Evolutionary conservation across 176 grass and related monocot genomes (phyloP).

Genomic region (Phyllostachys edulis): DNA sequence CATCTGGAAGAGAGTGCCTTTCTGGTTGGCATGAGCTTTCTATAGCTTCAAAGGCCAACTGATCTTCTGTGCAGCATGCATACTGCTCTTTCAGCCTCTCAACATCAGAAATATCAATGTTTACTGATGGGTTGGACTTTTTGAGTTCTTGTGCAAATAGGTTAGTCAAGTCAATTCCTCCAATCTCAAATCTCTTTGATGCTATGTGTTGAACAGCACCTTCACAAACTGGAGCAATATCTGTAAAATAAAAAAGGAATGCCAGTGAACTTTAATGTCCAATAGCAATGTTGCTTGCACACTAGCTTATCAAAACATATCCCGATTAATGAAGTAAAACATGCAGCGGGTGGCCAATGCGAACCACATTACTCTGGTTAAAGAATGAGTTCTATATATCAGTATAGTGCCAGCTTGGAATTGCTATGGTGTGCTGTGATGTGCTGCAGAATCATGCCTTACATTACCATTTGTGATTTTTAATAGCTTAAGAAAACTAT

Average conservation of each 20-base stretch:
- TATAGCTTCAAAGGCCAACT: slow-evolving; percentile 63
- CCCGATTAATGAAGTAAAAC: slow-evolving; percentile 19
- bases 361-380: not conserved
- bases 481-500: not conserved
- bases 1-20: slow-evolving; percentile 94
- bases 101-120: slow-evolving; percentile 78
- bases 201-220: slow-evolving; percentile 95
- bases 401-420: not conserved
- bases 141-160: slow-evolving; percentile 75
- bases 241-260: slow-evolving; percentile 57
- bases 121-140: slow-evolving; percentile 79
- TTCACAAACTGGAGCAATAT: slow-evolving; percentile 95
- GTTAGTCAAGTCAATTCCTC: slow-evolving; percentile 91
- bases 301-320: not conserved
- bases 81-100: slow-evolving; percentile 91
- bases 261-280: not conserved
- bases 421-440: not conserved
- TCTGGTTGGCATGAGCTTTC: slow-evolving; percentile 61
- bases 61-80: slow-evolving; percentile 74
- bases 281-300: not conserved
- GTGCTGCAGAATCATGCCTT: not conserved
- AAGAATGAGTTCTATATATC: not conserved
- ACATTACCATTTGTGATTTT: not conserved
- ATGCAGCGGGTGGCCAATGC: not conserved
- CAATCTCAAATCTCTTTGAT: slow-evolving; percentile 89